A percentile compares a stretch with the other conserved stretches of the same genome.
phyloP scores from a whole-genome alignment of 2,329 filamentous ascomycete genomes.

The Trichoderma aggressivum region DNA sequence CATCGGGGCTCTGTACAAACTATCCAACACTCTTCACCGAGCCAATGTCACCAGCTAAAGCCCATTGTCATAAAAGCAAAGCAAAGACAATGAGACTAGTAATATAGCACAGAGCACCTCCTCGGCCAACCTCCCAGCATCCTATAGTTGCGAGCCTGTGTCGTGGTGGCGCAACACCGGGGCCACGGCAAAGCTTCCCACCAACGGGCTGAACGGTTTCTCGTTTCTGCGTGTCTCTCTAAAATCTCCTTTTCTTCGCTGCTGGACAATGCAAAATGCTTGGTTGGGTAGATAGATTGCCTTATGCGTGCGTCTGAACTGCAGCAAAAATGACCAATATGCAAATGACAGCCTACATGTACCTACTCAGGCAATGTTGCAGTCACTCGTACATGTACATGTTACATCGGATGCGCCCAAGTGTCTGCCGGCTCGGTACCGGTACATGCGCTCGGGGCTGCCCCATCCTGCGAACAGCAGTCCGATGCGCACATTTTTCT shows the following conservation, averaged over 20 bases:
- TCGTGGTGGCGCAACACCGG: constrained; percentile 8
- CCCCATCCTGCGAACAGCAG: constrained; percentile 9
- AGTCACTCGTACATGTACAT: background rate
- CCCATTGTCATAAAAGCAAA: background rate
- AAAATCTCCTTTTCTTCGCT: background rate
- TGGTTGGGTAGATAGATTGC: background rate
- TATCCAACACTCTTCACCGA: background rate
- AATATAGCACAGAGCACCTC: background rate
- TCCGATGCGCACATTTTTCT: background rate
- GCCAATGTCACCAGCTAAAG: background rate
- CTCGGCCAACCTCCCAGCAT: background rate
- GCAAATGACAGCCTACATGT: background rate
- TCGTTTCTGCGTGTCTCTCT: background rate
- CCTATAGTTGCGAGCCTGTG: background rate
- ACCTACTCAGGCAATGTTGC: background rate
- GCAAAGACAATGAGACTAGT: background rate
- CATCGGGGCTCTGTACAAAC: background rate
- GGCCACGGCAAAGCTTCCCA: background rate
- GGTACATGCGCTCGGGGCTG: background rate
- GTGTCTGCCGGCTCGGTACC: background rate
- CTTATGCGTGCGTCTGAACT: background rate
- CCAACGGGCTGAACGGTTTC: background rate
- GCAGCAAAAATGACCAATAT: background rate
- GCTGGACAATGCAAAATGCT: background rate
- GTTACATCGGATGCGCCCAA: background rate